Evolutionary conservation across 1,284 basidiomycete genomes (phyloP), one percentile per base, ranked within the genome.

Genomic region (Ceratobasidium sp.): DNA sequence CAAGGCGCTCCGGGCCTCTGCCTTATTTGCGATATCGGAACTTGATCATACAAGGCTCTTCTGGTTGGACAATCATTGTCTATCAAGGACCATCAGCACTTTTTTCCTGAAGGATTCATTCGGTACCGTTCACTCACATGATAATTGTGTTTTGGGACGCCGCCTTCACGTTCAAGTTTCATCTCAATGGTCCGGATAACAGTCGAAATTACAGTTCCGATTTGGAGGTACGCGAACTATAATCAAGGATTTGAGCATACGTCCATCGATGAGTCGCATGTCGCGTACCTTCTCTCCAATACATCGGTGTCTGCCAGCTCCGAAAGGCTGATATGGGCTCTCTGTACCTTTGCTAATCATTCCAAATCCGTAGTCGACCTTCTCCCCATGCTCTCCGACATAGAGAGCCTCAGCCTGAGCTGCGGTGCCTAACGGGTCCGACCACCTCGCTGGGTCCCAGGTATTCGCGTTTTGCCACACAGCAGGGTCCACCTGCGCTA

Each of bases 351-450:
- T 96, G 79, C 90, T 92, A 50, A 97, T 93, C 75, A 86, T 86
- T 64, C 96, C 97, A 78, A 94, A 99, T 0, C 96, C 97, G 75
- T 92, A 99, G 79, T 99, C 96, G 70, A 97, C 84, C 82, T 94
- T 94, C 78, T 96, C 93, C 60, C 90, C 92, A 34, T 80, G 80
- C 73, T 86, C 87, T 74, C 92, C 91, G 60, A 83, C 79, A 77
- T 95, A 93, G 72, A 84, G 81, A 75, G 87, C 87, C 74, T 88
- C 86, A 29, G 93, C 92, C 74, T 88, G 84, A 25, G 86, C 86
- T 7, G 92, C 93, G 62, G 90, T 84, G 75, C 91, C 88, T 67
- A 88, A 85, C 60, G 86, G 83, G 73, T 95, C 93, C 56, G 85
- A 84, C 96, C 96, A 99, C 70, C 96, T 84, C 27, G 82, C 77